Evolutionary conservation across 306 rosid species (phyloP).

Genomic region (Rubus parviflorus): DNA sequence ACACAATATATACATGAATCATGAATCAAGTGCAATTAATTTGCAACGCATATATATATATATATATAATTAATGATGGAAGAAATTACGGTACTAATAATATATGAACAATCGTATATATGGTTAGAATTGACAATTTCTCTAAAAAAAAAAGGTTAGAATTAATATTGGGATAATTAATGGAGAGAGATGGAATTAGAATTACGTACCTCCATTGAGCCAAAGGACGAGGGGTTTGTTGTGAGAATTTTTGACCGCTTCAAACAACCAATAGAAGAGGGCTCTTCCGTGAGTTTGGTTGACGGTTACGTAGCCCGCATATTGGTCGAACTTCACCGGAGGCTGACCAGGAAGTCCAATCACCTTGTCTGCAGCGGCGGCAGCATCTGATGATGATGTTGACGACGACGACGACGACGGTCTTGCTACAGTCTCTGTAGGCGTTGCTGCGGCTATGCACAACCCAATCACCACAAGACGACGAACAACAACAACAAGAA

Average conservation of each 20-base stretch:
- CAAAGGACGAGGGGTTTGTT: conserved; percentile 68
- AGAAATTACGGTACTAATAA: background rate
- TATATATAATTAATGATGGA: background rate
- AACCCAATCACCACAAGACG: background rate
- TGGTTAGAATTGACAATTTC: too few species aligned
- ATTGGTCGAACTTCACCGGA: conserved; percentile 62
- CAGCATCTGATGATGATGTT: too few species aligned
- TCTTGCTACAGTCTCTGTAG: background rate
- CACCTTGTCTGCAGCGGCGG: conserved; percentile 48
- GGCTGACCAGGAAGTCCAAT: conserved; percentile 68
- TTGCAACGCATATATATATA: background rate
- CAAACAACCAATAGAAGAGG: conserved; percentile 86
- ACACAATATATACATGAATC: background rate
- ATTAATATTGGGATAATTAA: background rate
- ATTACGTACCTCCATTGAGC: conserved; percentile 79
- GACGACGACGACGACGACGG: background rate
- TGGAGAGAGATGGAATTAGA: background rate
- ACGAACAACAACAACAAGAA: background rate
- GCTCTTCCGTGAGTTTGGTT: conserved; percentile 77
- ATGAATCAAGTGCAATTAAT: background rate
- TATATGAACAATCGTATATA: too few species aligned
- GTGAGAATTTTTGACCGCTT: conserved; percentile 39
- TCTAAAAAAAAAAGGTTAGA: background rate
- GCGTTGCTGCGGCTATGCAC: background rate
- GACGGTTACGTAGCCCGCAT: conserved; percentile 71